Evolutionary conservation across 1,284 basidiomycete species (phyloP), one percentile per base, ranked within the genome.

Genomic region (Heterobasidion parviporum): DNA sequence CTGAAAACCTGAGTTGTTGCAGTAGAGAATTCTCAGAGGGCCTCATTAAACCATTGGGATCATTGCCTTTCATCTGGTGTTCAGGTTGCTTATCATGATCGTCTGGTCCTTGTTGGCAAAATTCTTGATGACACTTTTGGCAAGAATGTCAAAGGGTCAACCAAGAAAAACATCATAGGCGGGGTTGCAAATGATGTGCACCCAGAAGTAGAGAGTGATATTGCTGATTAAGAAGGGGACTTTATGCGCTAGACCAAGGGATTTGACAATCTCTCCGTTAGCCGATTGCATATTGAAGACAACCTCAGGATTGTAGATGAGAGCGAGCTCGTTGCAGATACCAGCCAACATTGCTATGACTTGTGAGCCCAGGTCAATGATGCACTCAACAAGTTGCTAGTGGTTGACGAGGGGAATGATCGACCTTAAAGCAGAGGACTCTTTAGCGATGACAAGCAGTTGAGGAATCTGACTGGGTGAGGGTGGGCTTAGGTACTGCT

Each of bases 241-340:
- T 26, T 54, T 54, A 9, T 33, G 14, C 6, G 61, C 64, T 8
- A 69, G 56, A 6, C 68, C 63, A 26, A 67, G 61, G 0, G 63
- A 64, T 1, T 50, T 44, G 53, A 66, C 59, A n/a, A 65, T 41
- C 1, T 53, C 54, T 6, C 64, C 59, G 49, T 69, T 70, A n/a
- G 65, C 67, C 16, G 57, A 61, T 8, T 35, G 50, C 33, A 51
- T 51, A 8, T 51, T 38, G 9, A 51, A 15, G 3, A 38, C 8
- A 2, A 38, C 7, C 2, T 34, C 35, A 1, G 26, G 50, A n/a
- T 51, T 6, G 12, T 51, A 51, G 12, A 18, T n/a, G 16, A 51
- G 33, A 9, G 18, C 26, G 4, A 47, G 53, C 32, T 14, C 6
- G n/a, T 45, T 15, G 18, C 2, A 18, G 18, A 18, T 18, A 18